These are phyloP conservation scores for Alternaria brassicae DNA, from an alignment of 2,329 filamentous ascomycete genomes.

Conservation along the genomic window DNA sequence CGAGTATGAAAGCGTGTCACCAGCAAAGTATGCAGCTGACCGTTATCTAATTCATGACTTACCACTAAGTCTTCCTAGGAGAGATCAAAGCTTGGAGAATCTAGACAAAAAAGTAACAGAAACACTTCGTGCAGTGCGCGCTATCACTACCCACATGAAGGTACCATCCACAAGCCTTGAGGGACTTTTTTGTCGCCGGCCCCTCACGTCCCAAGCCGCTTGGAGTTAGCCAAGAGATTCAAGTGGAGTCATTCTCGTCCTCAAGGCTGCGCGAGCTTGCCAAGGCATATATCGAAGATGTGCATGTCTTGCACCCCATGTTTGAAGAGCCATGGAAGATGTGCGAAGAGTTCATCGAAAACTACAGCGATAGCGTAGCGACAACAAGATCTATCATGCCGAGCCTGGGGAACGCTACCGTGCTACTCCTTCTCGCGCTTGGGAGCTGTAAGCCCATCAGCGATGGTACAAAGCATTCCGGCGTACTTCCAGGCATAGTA, in stretches of 20 bases:
- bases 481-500: neutral
- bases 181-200: neutral
- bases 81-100: neutral
- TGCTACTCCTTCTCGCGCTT: constrained; percentile 1
- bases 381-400: neutral
- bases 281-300: neutral
- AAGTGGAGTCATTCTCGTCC: neutral
- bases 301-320: neutral
- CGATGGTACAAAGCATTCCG: neutral
- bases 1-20: neutral
- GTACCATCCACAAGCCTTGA: no score
- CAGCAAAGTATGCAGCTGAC: neutral
- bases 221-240: neutral
- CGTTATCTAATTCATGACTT: neutral
- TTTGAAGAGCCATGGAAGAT: neutral
- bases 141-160: neutral
- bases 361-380: neutral
- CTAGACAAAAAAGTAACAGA: neutral
- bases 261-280: neutral
- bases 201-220: neutral
- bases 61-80: neutral
- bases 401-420: neutral
- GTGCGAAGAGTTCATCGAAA: neutral
- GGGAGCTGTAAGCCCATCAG: neutral
- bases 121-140: neutral